These are phyloP conservation scores for Cenchrus purpureus DNA, from an alignment of 176 grass and related monocot genomes.

Conservation along the genomic window DNA sequence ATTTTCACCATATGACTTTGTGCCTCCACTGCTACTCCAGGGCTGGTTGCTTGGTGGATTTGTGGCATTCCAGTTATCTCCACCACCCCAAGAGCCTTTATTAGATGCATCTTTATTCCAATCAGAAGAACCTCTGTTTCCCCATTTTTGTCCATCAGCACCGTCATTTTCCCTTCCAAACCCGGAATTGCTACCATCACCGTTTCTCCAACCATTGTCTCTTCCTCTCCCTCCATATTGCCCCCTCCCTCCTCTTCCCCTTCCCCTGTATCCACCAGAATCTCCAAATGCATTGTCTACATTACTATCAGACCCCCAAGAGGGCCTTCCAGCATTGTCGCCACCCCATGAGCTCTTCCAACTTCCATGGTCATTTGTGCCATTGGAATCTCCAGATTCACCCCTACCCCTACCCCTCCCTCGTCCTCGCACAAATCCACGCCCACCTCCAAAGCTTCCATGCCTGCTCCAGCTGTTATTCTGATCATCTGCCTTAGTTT, in stretches of 20 bases:
- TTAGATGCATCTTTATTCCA: constrained; percentile 21
- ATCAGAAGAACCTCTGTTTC: constrained; percentile 29
- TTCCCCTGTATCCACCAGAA: constrained; percentile 48
- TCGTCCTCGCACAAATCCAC: constrained; percentile 49
- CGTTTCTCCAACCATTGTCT: constrained; percentile 40
- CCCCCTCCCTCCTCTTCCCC: constrained; percentile 55
- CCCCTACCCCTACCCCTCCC: constrained; percentile 40
- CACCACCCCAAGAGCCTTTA: constrained; percentile 29
- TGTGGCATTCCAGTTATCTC: constrained; percentile 37
- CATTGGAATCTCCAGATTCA: constrained; percentile 41
- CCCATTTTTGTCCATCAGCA: constrained; percentile 39
- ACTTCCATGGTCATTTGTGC: constrained; percentile 45
- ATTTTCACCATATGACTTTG: constrained; percentile 46
- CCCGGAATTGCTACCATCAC: constrained; percentile 33
- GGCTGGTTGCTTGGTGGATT: constrained; percentile 22
- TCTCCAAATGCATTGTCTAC: constrained; percentile 41
- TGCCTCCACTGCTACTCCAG: constrained; percentile 44
- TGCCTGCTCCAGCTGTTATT: constrained; percentile 49
- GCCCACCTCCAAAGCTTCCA: constrained; percentile 47
- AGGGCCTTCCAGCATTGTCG: constrained; percentile 43
- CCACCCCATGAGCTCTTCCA: constrained; percentile 44
- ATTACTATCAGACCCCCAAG: constrained; percentile 48
- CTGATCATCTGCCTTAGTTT: constrained; percentile 39
- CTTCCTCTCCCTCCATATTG: constrained; percentile 60
- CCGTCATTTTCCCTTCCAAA: constrained; percentile 47